phyloP scores from a whole-genome alignment of 805 yeast species.

The Candida xiaguanensis region DNA sequence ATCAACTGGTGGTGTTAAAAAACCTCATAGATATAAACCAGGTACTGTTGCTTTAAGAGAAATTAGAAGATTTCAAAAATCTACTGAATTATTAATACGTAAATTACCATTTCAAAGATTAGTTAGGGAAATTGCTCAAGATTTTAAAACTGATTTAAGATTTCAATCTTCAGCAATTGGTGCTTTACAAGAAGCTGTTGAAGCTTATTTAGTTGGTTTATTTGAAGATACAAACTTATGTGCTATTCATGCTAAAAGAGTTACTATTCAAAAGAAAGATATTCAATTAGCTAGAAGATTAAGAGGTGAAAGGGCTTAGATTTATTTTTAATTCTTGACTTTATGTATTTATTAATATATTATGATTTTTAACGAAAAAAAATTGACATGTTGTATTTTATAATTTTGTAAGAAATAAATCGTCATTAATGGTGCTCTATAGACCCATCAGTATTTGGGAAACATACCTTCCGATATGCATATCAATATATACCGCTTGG shows the following conservation, averaged over 20 bases:
- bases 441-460: too few species aligned
- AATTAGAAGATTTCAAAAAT: constrained; percentile 49
- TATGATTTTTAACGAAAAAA: constrained; percentile 1
- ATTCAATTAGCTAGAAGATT: constrained; percentile 50
- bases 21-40: constrained; percentile 52
- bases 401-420: neutral
- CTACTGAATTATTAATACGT: constrained; percentile 47
- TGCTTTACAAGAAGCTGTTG: constrained; percentile 49
- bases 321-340: constrained; percentile 2
- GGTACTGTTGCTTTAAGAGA: constrained; percentile 52
- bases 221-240: constrained; percentile 50
- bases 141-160: constrained; percentile 47
- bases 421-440: too few species aligned
- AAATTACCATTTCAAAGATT: constrained; percentile 50
- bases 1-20: constrained; percentile 48
- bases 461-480: too few species aligned
- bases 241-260: constrained; percentile 51
- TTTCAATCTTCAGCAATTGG: constrained; percentile 48
- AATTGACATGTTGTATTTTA: neutral
- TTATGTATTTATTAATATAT: neutral
- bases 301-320: constrained; percentile 47
- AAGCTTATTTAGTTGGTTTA: constrained; percentile 46
- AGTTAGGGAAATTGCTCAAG: constrained; percentile 48
- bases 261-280: constrained; percentile 49
- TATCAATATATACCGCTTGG: too few species aligned